Evolutionary conservation across 2,329 filamentous ascomycete species (phyloP).

Genomic region (Fusarium sp.): DNA sequence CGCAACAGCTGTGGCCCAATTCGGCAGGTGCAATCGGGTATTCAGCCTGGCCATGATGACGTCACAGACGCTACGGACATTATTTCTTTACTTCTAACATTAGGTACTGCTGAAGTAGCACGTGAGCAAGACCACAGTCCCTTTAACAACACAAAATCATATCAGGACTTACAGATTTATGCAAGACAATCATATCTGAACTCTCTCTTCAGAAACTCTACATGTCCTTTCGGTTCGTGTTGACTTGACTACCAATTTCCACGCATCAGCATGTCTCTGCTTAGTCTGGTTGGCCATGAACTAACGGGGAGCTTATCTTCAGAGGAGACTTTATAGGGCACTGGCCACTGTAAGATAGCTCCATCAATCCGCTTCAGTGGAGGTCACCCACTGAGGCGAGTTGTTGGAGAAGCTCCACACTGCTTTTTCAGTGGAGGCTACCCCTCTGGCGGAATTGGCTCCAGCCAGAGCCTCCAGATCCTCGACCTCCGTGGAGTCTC

Average conservation of each 20-base stretch:
- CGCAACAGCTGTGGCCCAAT: conserved; percentile 9
- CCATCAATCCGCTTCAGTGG: conserved; percentile 10
- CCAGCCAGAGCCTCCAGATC: conserved; percentile 10
- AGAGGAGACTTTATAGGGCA: conserved; percentile 13
- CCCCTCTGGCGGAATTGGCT: conserved; percentile 16
- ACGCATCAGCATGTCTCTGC: background rate
- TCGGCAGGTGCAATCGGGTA: conserved; percentile 13
- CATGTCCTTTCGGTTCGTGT: background rate
- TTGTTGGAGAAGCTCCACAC: conserved; percentile 27
- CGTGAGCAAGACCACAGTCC: background rate
- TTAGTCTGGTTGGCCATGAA: conserved; percentile 29
- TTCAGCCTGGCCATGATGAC: conserved; percentile 13
- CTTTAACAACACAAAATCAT: background rate
- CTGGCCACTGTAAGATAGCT: conserved; percentile 14
- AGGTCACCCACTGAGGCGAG: conserved; percentile 13
- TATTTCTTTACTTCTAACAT: background rate
- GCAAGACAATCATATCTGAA: background rate
- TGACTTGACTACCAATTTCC: conserved; percentile 4
- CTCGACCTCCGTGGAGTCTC: background rate
- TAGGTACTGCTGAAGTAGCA: background rate
- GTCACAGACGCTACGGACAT: conserved; percentile 3
- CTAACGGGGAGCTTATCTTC: background rate
- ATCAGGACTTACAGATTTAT: background rate
- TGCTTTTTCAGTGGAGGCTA: conserved; percentile 37
- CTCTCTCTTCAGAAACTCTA: background rate